Evolutionary conservation across 1,284 basidiomycete genomes (phyloP).

Genomic region (Melampsora larici-populina): DNA sequence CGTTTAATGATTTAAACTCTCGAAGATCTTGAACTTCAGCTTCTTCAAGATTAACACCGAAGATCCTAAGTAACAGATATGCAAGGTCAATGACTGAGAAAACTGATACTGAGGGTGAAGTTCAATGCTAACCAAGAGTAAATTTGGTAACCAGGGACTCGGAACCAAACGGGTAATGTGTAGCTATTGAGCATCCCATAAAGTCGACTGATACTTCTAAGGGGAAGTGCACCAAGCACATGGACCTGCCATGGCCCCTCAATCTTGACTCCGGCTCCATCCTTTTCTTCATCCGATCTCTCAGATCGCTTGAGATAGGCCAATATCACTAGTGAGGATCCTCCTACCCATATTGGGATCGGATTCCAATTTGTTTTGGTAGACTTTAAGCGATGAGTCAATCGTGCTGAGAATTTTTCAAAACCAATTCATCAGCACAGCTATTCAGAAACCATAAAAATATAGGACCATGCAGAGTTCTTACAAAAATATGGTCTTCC

Average conservation of each 20-base stretch:
- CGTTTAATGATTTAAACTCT: conserved; percentile 76
- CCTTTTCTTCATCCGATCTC: conserved; percentile 54
- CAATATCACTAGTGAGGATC: conserved; percentile 75
- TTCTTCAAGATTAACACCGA: conserved; percentile 92
- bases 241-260: conserved; percentile 96
- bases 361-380: conserved; percentile 69
- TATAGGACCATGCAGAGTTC: neutral
- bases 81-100: neutral
- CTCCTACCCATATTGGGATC: conserved; percentile 84
- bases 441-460: neutral
- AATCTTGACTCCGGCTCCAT: conserved; percentile 67
- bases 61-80: conserved; percentile 57
- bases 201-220: conserved; percentile 85
- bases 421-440: neutral
- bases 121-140: conserved; percentile 62
- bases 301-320: conserved; percentile 48
- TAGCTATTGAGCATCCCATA: conserved; percentile 90
- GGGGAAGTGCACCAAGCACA: conserved; percentile 87
- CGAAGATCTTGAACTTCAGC: conserved; percentile 74
- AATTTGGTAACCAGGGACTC: conserved; percentile 78
- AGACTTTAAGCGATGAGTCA: conserved; percentile 10
- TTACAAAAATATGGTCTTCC: neutral
- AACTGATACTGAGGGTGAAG: neutral
- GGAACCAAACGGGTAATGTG: conserved; percentile 82
- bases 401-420: neutral